Conservation (phyloP, 225 moss, liverwort and hornwort genomes). For the Asterella californica region DNA sequence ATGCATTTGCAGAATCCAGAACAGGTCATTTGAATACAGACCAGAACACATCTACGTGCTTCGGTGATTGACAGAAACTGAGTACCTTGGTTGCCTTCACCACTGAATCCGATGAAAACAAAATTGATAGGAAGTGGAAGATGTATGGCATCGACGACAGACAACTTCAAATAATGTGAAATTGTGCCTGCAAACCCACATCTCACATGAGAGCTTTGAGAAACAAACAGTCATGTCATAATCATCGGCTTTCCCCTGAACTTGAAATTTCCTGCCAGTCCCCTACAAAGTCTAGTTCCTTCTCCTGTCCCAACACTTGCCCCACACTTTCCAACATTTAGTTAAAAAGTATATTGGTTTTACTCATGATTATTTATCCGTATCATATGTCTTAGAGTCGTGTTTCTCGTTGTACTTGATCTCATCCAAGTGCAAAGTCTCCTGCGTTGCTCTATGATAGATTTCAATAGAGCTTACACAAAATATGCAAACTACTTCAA, state of each 20-base stretch:
- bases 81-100: constrained; percentile 80
- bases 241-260: neutral
- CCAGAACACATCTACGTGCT: neutral
- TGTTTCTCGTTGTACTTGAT: neutral
- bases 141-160: constrained; percentile 74
- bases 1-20: neutral
- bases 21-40: neutral
- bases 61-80: neutral
- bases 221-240: neutral
- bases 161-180: constrained; percentile 62
- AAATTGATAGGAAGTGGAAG: constrained; percentile 91
- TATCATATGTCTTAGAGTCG: no score
- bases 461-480: neutral
- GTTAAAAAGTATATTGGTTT: no score
- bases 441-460: neutral
- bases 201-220: neutral
- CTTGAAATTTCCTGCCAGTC: neutral
- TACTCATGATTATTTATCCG: no score
- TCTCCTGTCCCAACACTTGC: no score
- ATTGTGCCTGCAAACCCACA: constrained; percentile 49
- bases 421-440: neutral
- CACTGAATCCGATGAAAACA: constrained; percentile 85
- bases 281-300: neutral
- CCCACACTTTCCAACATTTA: no score
- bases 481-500: neutral